Evolutionary conservation across 2,329 filamentous ascomycete genomes (phyloP), one percentile per base, ranked within the genome.

Genomic region (Tolypocladium pustulatum): DNA sequence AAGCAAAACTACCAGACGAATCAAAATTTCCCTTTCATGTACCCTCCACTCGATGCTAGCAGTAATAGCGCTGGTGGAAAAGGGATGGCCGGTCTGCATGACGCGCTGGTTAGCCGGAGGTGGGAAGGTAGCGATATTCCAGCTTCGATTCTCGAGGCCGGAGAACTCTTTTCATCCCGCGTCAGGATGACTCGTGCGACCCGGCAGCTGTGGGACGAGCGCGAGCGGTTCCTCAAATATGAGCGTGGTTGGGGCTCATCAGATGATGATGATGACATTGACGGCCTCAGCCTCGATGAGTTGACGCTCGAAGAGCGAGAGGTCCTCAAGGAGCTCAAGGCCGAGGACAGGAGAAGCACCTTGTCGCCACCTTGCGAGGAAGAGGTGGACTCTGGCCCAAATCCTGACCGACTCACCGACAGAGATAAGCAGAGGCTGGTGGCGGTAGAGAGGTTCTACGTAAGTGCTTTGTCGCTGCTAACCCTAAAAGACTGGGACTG

Each of bases 1-100:
- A 99, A 99, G 70, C 94, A 99, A 68, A 99, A 97, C 65, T 99
- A 99, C 67, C 94, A 99, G 72, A 99, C 94, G 0, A 99, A 99
- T 68, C 94, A 99, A 67, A 94, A 97, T 69, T 97, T 99, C 64
- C 94, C 94, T 0, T 97, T 99, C 69, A 86, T 99, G 76, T 99
- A 99, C 65, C 94, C 94, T 2, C 94, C 94, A 1, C 77, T 97
- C 22, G 93, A 97, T 72, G 87, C 87, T 61, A 87, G 85, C 30
- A 96, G 91, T 73, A 96, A 96, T 69, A 89, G 88, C 65, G 86
- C 93, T 41, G 93, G 94, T 56, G 93, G 93, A 1, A 97, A 96
- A 69, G 92, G 92, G 15, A 83, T 82, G 25, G 89, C 91, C 7
- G 89, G 89, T 49, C 74, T 92, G 52, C 90, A 96, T 69, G 89